Percentiles rank a stretch among this genome's conserved stretches.
These are phyloP conservation scores for Veloporphyrellus conicus DNA, from an alignment of 1,284 basidiomycete species.

Conservation along the genomic window DNA sequence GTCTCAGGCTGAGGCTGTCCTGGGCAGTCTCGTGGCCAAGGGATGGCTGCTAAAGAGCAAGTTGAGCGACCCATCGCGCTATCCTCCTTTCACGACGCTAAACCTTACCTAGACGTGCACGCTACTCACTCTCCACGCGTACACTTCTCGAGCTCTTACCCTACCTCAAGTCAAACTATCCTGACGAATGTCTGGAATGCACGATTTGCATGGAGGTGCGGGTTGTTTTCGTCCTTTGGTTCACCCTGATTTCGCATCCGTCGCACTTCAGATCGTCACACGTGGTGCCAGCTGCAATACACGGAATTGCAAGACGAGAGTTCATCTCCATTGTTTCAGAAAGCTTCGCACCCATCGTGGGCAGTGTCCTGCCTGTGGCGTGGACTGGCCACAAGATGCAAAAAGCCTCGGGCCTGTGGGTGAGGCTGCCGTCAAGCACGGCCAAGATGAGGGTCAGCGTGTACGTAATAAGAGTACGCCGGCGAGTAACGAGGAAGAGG, in stretches of 20 bases:
- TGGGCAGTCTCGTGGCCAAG: slow-evolving; percentile 76
- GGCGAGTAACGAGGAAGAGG: slow-evolving; percentile 42
- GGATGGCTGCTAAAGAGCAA: slow-evolving; percentile 77
- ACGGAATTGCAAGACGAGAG: slow-evolving; percentile 56
- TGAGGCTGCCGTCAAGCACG: slow-evolving; percentile 59
- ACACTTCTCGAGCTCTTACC: slow-evolving; percentile 68
- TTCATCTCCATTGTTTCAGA: slow-evolving; percentile 68
- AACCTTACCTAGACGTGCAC: slow-evolving; percentile 49
- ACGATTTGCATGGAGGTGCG: slow-evolving; percentile 69
- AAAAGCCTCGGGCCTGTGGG: slow-evolving; percentile 52
- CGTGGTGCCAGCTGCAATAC: slow-evolving; percentile 64
- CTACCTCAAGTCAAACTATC: slow-evolving; percentile 73
- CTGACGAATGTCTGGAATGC: slow-evolving; percentile 70
- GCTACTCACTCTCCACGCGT: slow-evolving; percentile 75
- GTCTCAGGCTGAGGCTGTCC: slow-evolving; percentile 65
- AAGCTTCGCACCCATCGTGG: slow-evolving; percentile 38
- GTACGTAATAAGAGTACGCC: slow-evolving; percentile 33
- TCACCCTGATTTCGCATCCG: slow-evolving; percentile 44
- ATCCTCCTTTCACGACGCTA: slow-evolving; percentile 1
- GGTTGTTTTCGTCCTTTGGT: neutral
- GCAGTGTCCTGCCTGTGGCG: slow-evolving; percentile 56
- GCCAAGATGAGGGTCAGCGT: slow-evolving; percentile 51
- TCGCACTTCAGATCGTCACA: slow-evolving; percentile 52
- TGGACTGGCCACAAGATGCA: slow-evolving; percentile 53
- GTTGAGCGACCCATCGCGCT: slow-evolving; percentile 41